Evolutionary conservation across 306 rosid genomes (phyloP).

Genomic region (Vigna hirtella): DNA sequence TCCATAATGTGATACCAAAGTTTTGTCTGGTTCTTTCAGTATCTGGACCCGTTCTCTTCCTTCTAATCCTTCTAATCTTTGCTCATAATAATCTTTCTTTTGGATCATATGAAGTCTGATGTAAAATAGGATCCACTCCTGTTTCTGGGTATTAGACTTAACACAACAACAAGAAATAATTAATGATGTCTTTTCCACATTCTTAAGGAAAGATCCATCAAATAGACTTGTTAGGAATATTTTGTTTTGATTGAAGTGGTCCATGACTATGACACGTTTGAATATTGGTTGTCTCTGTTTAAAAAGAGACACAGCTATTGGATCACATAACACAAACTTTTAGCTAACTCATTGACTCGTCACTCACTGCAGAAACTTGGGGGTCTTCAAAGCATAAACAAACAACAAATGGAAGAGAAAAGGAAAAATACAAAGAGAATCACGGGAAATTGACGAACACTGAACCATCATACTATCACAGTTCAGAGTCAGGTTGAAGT

Average conservation of each 20-base stretch:
- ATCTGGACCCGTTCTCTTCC: background rate
- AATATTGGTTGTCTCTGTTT: slow-evolving; percentile 30
- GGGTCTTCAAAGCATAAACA: background rate
- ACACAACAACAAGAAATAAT: background rate
- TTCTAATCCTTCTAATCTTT: slow-evolving; percentile 17
- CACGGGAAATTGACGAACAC: background rate
- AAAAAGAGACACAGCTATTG: slow-evolving; percentile 13
- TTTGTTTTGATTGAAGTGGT: slow-evolving; percentile 29
- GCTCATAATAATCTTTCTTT: background rate
- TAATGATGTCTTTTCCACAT: background rate
- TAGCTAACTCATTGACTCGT: background rate
- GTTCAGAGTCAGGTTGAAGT: background rate
- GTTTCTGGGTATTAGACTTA: slow-evolving; percentile 1
- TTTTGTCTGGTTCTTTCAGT: slow-evolving; percentile 42
- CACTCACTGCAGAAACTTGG: background rate
- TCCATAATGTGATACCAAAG: slow-evolving; percentile 41
- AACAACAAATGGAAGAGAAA: background rate
- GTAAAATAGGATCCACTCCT: background rate
- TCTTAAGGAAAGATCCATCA: slow-evolving; percentile 16
- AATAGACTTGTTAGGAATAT: background rate
- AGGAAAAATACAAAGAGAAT: background rate
- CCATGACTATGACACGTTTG: slow-evolving; percentile 3
- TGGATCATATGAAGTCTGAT: background rate
- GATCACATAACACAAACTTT: background rate
- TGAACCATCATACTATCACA: background rate